Evolutionary conservation across 23 red algal genomes (phyloP).

Genomic region (Gracilaria caudata): DNA sequence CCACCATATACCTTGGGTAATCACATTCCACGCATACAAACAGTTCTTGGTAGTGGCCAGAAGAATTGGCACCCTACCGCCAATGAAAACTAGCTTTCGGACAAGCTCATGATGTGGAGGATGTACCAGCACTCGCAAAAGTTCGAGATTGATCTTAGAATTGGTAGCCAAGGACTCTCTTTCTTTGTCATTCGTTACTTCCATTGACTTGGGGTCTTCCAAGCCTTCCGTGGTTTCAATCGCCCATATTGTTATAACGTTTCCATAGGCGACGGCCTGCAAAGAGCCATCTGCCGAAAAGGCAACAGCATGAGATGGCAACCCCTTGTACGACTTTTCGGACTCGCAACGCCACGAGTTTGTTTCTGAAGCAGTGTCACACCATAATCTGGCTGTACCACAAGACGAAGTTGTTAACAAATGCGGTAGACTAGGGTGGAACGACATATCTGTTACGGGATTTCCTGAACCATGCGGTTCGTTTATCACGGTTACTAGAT

Average conservation of each 20-base stretch:
- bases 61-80: conserved; percentile 26
- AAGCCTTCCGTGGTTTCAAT: conserved; percentile 13
- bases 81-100: conserved; percentile 38
- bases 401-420: conserved; percentile 41
- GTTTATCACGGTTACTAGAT: conserved; percentile 26
- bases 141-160: conserved; percentile 26
- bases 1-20: conserved; percentile 73
- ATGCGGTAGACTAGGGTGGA: conserved; percentile 38
- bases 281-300: conserved; percentile 79
- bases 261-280: conserved; percentile 47
- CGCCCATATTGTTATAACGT: conserved; percentile 56
- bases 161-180: background rate
- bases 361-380: background rate
- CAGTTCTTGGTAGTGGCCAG: conserved; percentile 51
- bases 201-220: background rate
- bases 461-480: conserved; percentile 53
- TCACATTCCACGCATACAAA: conserved; percentile 71
- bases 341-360: conserved; percentile 55
- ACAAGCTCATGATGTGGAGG: conserved; percentile 50
- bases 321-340: conserved; percentile 32
- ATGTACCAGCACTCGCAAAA: conserved; percentile 58
- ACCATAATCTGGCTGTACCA: conserved; percentile 62
- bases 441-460: conserved; percentile 28
- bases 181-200: background rate
- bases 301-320: conserved; percentile 9